Conservation (phyloP, 176 grass and related monocot species). For the Miscanthus lutarioriparius region DNA sequence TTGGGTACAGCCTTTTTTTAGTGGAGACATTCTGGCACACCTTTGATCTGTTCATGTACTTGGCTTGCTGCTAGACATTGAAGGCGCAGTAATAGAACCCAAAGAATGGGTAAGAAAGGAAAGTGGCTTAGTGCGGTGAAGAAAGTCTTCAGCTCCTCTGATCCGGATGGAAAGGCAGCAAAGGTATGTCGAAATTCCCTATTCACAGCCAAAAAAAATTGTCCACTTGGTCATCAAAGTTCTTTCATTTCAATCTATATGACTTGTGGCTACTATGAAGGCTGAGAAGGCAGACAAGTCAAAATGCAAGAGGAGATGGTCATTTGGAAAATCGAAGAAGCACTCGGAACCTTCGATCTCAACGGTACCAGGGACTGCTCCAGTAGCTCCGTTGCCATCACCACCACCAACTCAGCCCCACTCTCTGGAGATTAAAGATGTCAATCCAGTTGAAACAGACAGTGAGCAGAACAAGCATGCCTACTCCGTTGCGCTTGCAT, state of each 20-base stretch:
- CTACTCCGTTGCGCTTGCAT: conserved; percentile 79
- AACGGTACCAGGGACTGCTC: conserved; percentile 21
- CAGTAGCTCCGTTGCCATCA: conserved; percentile 28
- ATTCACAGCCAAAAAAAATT: background rate
- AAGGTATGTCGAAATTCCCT: conserved; percentile 48
- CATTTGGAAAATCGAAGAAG: conserved; percentile 47
- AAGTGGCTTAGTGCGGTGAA: conserved; percentile 79
- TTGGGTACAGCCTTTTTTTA: background rate
- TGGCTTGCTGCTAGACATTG: conserved; percentile 16
- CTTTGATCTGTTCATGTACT: conserved; percentile 30
- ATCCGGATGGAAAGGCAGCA: conserved; percentile 53
- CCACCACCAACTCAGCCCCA: conserved; percentile 37
- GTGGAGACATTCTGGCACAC: background rate
- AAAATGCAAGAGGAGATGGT: conserved; percentile 66
- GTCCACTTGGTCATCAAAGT: background rate
- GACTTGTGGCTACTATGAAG: conserved; percentile 30
- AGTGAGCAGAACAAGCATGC: conserved; percentile 73
- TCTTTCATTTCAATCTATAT: conserved; percentile 12
- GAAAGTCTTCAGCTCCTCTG: conserved; percentile 70
- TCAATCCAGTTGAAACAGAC: conserved; percentile 49
- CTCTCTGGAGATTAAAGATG: conserved; percentile 58
- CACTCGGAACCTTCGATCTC: conserved; percentile 41
- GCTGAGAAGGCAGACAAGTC: conserved; percentile 45
- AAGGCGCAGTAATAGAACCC: conserved; percentile 6
- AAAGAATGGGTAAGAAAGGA: conserved; percentile 70